Evolutionary conservation across 2,329 filamentous ascomycete genomes (phyloP), one percentile per base, ranked within the genome.

Genomic region (Scedosporium minutisporum): DNA sequence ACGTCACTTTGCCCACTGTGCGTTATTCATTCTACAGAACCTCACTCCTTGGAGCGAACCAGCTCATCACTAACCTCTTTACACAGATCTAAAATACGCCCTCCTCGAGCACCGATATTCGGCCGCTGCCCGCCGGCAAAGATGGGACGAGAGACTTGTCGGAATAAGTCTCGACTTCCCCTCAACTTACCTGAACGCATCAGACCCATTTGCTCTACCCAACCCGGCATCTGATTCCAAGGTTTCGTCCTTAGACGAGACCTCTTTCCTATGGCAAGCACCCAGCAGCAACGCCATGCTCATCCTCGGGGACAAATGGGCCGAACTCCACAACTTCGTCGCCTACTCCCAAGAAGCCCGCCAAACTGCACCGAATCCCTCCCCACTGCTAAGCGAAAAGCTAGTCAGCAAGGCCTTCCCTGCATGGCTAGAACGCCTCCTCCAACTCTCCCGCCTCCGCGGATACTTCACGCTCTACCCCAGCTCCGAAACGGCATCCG

Each of bases 401-500:
- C 66, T 81, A 10, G 80, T 92, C n/a, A 85, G 86, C 58, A 86
- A 86, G 65, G 82, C 78, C 10, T 85, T 87, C 60, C 90, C 91
- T 0, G 81, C 89, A 0, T 95, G 91, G 87, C 80, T 91, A 63
- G 89, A 96, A 73, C 87, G 91, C 67, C 79, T 90, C 63, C 78
- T 95, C 44, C 87, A 91, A 69, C 81, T 97, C 16, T 88, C 90
- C 65, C 85, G 88, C 12, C 83, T 86, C 3, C 83, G 90, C 29
- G 90, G 89, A 12, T 96, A 96, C 74, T 86, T 83, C 67, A 86
- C 90, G 61, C 74, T 96, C 0, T 96, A 96, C 69, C 93, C 93
- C 0, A 84, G 86, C 44, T 78, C 83, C 21, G 74, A 76, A 65
- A 82, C 72, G 59, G 80, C 71, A 46, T 77, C 68, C 23, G 77